Percentiles rank a stretch among this genome's conserved stretches.
Evolutionary conservation across 371 early-diverging fungal species (phyloP).

Genomic region (Pancytospora philotis): DNA sequence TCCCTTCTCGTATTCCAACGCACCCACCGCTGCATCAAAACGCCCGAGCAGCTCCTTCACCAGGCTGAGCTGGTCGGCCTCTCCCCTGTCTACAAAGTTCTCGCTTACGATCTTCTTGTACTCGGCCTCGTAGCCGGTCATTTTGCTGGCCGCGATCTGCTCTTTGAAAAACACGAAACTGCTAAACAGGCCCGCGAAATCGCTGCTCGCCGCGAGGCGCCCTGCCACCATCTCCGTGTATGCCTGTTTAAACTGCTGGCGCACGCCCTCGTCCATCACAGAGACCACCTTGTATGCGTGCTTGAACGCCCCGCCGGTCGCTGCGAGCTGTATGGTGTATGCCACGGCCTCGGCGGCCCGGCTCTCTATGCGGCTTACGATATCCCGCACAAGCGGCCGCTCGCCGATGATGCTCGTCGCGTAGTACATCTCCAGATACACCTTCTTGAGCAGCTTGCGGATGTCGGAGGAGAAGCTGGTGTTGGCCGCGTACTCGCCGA

Average conservation of each 20-base stretch:
- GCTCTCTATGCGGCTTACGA: neutral
- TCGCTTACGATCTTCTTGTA: neutral
- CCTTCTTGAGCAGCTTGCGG: conserved; percentile 16
- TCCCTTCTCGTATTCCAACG: too few relatives aligned
- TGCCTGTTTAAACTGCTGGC: neutral
- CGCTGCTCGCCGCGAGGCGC: neutral
- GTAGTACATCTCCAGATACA: conserved; percentile 28
- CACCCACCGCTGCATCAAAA: too few relatives aligned
- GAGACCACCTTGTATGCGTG: neutral
- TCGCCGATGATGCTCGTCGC: conserved; percentile 7
- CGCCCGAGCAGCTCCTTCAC: neutral
- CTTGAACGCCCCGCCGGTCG: neutral
- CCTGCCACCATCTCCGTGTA: neutral
- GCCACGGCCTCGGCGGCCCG: neutral
- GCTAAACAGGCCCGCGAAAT: neutral
- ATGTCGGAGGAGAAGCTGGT: conserved; percentile 20
- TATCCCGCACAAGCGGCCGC: neutral
- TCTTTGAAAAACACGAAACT: neutral
- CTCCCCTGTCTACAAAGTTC: neutral
- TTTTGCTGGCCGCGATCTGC: neutral
- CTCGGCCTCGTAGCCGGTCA: neutral
- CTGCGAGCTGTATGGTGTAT: neutral
- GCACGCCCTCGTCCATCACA: neutral
- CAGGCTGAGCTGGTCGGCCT: neutral
- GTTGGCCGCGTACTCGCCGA: conserved; percentile 4